Base-by-base conservation (phyloP, 352 stramenopile species). In the Globisporangium nagaii region DNA sequence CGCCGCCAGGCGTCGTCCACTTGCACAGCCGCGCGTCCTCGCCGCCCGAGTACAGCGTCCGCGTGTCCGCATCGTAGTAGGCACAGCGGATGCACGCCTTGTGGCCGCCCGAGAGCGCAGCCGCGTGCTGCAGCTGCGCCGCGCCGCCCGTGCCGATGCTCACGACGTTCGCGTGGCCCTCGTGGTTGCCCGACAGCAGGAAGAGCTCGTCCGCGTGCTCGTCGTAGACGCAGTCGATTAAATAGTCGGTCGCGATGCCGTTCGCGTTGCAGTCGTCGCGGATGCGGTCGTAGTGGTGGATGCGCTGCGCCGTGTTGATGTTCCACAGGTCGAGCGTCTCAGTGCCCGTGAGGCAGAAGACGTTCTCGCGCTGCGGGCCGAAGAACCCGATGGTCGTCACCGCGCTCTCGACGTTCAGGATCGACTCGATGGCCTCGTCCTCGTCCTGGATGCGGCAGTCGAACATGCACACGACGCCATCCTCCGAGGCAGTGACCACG, bases 321-420 rank as follows among this genome's bases (percentile, higher is more conserved):
- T 97, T 95, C 88, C 88, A 97, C 45, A 97, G 58, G 45, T 93
- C 88, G 20, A 96, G 72, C 36, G 84, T 95, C 72, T 97, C 88
- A 15, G 82, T 87, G 58, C 88, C 85, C 0, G 86, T 96, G 20
- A 95, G 72, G 46, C 74, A 94, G 57, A 79, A 93, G 24, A 96
- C 81, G 52, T 94, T 85, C 46, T 95, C 84, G 3, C 61, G 63
- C 45, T 92, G 66, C 4, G 71, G 69, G 0, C 88, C 88, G 56
- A 96, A 97, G 70, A 97, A 95, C 10, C 83, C 86, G 40, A 96
- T 75, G 20, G 65, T 86, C n/a, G 83, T 78, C 10, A 97, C 79
- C 8, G 88, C 74, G 60, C 86, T 95, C 73, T 97, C 88, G 27
- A 90, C 86, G 62, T 96, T 96, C 36, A 97, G 42, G 46, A 96